Base-by-base conservation (phyloP, 2,329 filamentous ascomycete genomes). In the Colletotrichum sp. region DNA sequence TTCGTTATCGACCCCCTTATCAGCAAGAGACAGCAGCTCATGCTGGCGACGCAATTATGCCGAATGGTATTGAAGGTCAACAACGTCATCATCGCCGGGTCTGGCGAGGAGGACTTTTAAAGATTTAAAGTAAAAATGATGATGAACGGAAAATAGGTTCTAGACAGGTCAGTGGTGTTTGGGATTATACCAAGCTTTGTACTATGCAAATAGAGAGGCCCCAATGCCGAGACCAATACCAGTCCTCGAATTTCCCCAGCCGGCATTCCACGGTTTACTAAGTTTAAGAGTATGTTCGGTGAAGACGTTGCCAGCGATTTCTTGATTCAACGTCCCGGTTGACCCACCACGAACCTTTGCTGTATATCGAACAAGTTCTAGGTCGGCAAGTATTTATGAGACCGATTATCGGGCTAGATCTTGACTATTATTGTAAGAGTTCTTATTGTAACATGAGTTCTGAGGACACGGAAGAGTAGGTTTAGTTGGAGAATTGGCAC, bases 1-100 rank as follows among this genome's bases (percentile, higher is more conserved):
- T 99, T 99, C 86, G 97, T 98, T 79, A 98, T 99, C 83, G 97
- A 99, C 84, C 98, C 97, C 69, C 89, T 99, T 82, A 99, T 99
- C 84, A 97, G 97, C 81, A 99, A 99, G 91, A 94, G 95, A 87
- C 96, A 98, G 88, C 97, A 99, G 87, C 91, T 99, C 77, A 92
- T 98, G 88, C 91, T 99, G 79, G 97, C 97, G 36, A 99, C 98
- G 68, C 97, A 99, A 88, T 89, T 99, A 80, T 98, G 97, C 89
- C 93, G 97, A 79, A 98, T 99, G 96, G 96, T 98, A 79, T 90
- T 98, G 80, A 98, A 98, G 92, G 93, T 96, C 84, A 98, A 98
- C 90, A 98, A 98, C 85, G 96, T 98, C 79, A 98, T 98, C 85
- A 93, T 98, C 81, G 92, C 95, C 75, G 96, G 96, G 72, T 92